These are phyloP conservation scores for Xylariaceae sp. DNA, from an alignment of 2,329 filamentous ascomycete genomes.

Conservation along the genomic window DNA sequence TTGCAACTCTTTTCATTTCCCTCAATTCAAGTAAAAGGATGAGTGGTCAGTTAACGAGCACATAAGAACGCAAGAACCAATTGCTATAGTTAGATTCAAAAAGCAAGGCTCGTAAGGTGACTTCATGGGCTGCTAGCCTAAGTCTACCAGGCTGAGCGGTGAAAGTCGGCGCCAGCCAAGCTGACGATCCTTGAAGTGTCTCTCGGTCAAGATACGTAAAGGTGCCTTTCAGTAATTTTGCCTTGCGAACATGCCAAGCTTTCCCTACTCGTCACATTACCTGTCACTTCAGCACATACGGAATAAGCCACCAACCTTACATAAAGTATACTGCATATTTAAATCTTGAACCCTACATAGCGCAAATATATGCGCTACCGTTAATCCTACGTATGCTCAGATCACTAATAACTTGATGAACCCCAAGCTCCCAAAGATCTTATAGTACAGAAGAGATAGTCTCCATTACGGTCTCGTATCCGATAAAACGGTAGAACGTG, in stretches of 20 bases:
- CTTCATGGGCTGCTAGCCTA: not conserved
- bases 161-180: not conserved
- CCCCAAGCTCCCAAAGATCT: no score
- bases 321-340: no score
- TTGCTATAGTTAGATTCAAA: not conserved
- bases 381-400: no score
- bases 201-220: not conserved
- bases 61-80: not conserved
- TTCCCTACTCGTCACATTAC: not conserved
- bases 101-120: not conserved
- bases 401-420: no score
- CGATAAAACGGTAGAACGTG: no score
- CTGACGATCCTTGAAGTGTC: not conserved
- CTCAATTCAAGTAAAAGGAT: not conserved
- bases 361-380: no score
- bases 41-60: not conserved
- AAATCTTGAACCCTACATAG: no score
- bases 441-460: no score
- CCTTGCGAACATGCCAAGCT: not conserved
- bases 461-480: no score
- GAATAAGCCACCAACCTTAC: no score
- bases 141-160: not conserved
- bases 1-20: not conserved
- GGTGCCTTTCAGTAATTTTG: not conserved
- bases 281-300: no score